These are phyloP conservation scores for Tylopilus felleus DNA, from an alignment of 768 basidiomycete genomes.

Conservation along the genomic window DNA sequence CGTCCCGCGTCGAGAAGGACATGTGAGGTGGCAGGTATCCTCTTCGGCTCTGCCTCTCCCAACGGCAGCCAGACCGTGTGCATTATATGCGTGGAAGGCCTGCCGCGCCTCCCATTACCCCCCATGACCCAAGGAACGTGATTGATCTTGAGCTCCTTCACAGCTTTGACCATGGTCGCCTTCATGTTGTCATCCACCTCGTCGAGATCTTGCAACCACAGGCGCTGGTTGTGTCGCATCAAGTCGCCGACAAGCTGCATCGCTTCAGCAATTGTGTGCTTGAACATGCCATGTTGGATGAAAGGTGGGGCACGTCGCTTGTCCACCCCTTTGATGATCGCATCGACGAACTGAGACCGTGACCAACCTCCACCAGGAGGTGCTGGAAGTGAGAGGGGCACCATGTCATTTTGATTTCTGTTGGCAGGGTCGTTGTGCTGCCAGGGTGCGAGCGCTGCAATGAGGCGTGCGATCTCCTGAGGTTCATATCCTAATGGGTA, in stretches of 20 bases:
- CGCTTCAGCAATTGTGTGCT: neutral
- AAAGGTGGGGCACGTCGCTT: neutral
- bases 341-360: neutral
- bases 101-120: neutral
- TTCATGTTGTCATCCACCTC: neutral
- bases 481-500: no score
- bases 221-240: no score
- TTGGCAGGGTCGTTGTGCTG: no score
- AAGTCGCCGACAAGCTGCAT: no score
- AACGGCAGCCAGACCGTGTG: neutral
- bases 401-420: no score
- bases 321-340: no score
- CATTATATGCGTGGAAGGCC: neutral
- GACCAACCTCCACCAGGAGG: no score
- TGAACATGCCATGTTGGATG: neutral
- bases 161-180: neutral
- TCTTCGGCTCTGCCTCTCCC: neutral
- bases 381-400: no score
- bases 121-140: neutral
- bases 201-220: neutral
- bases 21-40: neutral
- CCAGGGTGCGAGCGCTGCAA: no score
- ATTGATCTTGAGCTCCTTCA: neutral
- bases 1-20: neutral
- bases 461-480: no score